A percentile compares a stretch with the other conserved stretches of the same genome.
These are phyloP conservation scores for Biscogniauxia sp. DNA, from an alignment of 2,329 filamentous ascomycete genomes.

Conservation along the genomic window DNA sequence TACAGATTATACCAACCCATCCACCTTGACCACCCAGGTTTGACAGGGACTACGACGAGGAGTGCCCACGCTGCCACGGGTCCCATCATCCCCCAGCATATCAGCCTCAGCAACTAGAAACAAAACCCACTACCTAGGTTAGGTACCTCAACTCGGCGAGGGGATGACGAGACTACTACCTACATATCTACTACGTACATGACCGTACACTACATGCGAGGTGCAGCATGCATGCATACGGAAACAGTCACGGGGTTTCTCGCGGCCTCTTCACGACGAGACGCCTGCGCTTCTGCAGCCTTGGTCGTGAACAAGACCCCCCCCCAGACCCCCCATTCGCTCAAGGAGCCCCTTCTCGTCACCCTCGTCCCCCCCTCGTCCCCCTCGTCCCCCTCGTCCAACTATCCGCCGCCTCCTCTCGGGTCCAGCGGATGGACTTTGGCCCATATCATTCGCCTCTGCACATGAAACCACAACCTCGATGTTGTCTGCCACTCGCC, in stretches of 20 bases:
- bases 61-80: not conserved
- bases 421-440: not conserved
- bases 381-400: not conserved
- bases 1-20: no score
- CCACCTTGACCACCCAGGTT: not conserved
- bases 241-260: conserved; percentile 18
- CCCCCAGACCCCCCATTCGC: not conserved
- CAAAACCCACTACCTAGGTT: conserved; percentile 6
- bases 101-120: conserved; percentile 13
- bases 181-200: no score
- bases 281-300: not conserved
- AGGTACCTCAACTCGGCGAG: conserved; percentile 10
- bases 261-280: not conserved
- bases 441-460: not conserved
- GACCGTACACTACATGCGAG: conserved; percentile 7
- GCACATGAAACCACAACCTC: not conserved
- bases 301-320: not conserved
- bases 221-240: conserved; percentile 24
- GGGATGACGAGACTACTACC: not conserved
- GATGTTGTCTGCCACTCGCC: no score
- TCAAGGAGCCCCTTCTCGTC: not conserved
- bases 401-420: not conserved
- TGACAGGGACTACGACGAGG: not conserved
- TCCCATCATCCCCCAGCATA: conserved; percentile 1
- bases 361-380: not conserved